phyloP scores from a whole-genome alignment of 805 yeast genomes.

The Scheffersomyces stipitis region DNA sequence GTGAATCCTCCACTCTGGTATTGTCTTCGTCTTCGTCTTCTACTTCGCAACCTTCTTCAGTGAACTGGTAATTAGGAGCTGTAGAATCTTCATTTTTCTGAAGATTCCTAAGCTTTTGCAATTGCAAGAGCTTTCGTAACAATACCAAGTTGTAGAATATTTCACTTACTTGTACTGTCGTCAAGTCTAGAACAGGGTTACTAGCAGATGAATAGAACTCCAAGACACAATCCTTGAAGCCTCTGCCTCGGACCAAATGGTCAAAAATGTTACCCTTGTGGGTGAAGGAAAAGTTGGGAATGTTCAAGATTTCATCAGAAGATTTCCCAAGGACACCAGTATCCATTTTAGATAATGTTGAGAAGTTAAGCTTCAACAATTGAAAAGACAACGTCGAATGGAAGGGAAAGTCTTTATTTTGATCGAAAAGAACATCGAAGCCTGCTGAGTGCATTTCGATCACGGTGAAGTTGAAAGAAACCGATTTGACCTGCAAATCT shows the following conservation, averaged over 20 bases:
- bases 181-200: constrained; percentile 39
- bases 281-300: constrained; percentile 36
- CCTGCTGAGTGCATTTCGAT: constrained; percentile 34
- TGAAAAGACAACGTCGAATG: constrained; percentile 34
- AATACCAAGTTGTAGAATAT: constrained; percentile 34
- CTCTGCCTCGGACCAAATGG: constrained; percentile 31
- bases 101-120: constrained; percentile 14
- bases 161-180: constrained; percentile 30
- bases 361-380: constrained; percentile 26
- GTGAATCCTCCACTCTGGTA: constrained; percentile 1
- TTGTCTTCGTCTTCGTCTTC: constrained; percentile 2
- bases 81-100: background rate
- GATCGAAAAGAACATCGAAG: constrained; percentile 36
- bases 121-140: constrained; percentile 24
- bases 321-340: constrained; percentile 7
- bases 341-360: constrained; percentile 5
- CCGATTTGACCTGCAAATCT: constrained; percentile 25
- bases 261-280: constrained; percentile 36
- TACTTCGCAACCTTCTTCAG: too few relatives aligned
- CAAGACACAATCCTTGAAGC: constrained; percentile 35
- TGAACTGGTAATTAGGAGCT: too few relatives aligned
- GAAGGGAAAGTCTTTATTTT: constrained; percentile 29
- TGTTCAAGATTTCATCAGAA: constrained; percentile 28
- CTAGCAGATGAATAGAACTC: constrained; percentile 39
- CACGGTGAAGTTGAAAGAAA: constrained; percentile 23